Percentiles rank a stretch among this genome's conserved stretches.
phyloP scores from a whole-genome alignment of 768 basidiomycete genomes.

The Xerocomus brunneocitrinus region DNA sequence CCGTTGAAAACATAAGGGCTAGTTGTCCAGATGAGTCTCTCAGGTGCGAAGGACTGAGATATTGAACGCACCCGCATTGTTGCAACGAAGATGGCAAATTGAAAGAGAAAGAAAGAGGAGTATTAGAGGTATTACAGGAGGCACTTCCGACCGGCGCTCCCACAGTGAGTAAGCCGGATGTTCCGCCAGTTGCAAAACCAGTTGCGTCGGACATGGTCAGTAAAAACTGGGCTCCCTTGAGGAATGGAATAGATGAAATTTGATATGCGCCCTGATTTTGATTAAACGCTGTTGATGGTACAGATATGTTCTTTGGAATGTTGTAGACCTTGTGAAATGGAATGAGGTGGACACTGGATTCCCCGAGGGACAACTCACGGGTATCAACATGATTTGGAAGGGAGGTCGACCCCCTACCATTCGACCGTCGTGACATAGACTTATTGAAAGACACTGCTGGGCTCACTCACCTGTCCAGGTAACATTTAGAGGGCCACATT shows the following conservation, averaged over 20 bases:
- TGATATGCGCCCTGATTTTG: slow-evolving; percentile 52
- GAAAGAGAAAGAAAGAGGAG: slow-evolving; percentile 44
- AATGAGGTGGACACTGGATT: slow-evolving; percentile 3
- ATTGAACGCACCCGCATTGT: slow-evolving; percentile 52
- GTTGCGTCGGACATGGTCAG: slow-evolving; percentile 68
- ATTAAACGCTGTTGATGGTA: slow-evolving; percentile 52
- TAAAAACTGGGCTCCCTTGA: slow-evolving; percentile 39
- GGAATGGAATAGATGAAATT: slow-evolving; percentile 40
- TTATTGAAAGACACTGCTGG: neutral
- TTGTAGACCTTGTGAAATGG: slow-evolving; percentile 43
- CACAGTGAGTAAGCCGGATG: slow-evolving; percentile 45
- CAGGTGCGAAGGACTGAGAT: neutral
- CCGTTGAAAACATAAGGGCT: slow-evolving; percentile 47
- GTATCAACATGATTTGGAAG: slow-evolving; percentile 44
- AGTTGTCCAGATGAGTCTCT: slow-evolving; percentile 3
- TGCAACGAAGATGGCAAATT: slow-evolving; percentile 47
- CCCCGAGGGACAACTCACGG: slow-evolving; percentile 35
- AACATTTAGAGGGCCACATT: slow-evolving; percentile 60
- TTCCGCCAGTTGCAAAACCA: slow-evolving; percentile 66
- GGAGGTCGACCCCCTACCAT: slow-evolving; percentile 54
- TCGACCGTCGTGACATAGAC: neutral
- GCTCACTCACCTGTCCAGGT: slow-evolving; percentile 56
- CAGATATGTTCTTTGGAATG: slow-evolving; percentile 47
- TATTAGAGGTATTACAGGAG: slow-evolving; percentile 47
- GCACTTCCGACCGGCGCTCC: slow-evolving; percentile 38